Evolutionary conservation across 208 protist species (phyloP), one percentile per base, ranked within the genome.

Genomic region (Wallacemonas sp.): DNA sequence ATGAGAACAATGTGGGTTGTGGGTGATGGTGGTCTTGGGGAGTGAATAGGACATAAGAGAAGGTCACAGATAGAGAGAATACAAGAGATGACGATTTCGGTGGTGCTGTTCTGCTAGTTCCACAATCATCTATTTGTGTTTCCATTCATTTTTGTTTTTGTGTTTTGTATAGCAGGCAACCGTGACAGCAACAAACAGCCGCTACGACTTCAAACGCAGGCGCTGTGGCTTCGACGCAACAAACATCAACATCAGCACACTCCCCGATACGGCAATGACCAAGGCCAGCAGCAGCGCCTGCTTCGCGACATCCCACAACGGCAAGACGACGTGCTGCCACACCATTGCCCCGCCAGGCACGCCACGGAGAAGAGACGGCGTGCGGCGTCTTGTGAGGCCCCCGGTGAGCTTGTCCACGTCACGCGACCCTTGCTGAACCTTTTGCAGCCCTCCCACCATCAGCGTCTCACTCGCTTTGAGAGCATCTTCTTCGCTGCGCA

Each of bases 301-400:
- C 62, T 77, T 73, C 15, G 87, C 17, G 14, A 83, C 33, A n/a
- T 51, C 79, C 85, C 85, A 91, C 24, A 91, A 44, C 1, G 85
- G 85, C 28, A 74, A 33, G 30, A 91, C 31, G 17, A 91, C 42
- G 2, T 67, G 66, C 34, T 77, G 38, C 85, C 85, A 91, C 22
- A 86, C 30, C 19, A 88, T n/a, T 1, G 55, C 34, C 21, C 68
- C 68, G 12, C 79, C 79, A n/a, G 85, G 85, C 6, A 88, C 33
- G n/a, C 38, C 33, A 22, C 27, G 14, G 17, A 91, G 53, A 22
- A 78, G 44, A 26, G 47, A 45, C 26, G 77, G 75, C n/a, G 65
- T 41, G 19, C 17, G 45, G 11, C 19, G 15, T 27, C 61, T 9
- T n/a, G 45, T 11, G 12, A 61, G 24, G 45, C 47, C 67, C 6